Evolutionary conservation across 371 early-diverging fungal species (phyloP).

Genomic region (Saksenaea oblongispora): DNA sequence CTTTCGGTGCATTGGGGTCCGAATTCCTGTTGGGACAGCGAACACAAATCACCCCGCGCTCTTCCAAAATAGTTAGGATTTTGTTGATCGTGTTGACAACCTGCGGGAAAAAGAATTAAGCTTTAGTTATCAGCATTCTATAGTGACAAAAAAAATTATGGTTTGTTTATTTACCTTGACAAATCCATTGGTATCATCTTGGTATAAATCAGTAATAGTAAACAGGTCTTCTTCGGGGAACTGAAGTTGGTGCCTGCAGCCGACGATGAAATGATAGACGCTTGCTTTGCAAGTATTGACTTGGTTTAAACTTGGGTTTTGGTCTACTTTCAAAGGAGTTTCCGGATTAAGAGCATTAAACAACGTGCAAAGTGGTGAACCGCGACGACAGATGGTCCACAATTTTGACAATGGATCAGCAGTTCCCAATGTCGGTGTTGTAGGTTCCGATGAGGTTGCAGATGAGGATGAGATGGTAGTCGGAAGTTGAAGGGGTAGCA

Average conservation of each 20-base stretch:
- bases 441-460: constrained; percentile 27
- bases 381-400: constrained; percentile 87
- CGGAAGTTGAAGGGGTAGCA: constrained; percentile 8
- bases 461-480: constrained; percentile 15
- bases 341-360: constrained; percentile 75
- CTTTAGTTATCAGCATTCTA: constrained; percentile 1
- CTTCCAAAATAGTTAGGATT: constrained; percentile 69
- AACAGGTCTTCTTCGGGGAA: constrained; percentile 80
- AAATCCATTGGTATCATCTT: constrained; percentile 94
- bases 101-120: constrained; percentile 20
- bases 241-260: constrained; percentile 67
- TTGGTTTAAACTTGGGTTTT: constrained; percentile 56
- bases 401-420: constrained; percentile 84
- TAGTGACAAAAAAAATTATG: neutral
- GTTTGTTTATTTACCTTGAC: constrained; percentile 72
- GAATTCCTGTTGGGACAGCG: constrained; percentile 51
- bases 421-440: constrained; percentile 28
- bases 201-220: constrained; percentile 83
- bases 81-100: constrained; percentile 69
- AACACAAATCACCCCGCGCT: constrained; percentile 61
- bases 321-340: constrained; percentile 54
- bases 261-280: constrained; percentile 79
- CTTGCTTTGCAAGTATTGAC: constrained; percentile 80
- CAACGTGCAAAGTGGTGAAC: constrained; percentile 80
- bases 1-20: constrained; percentile 62